These are phyloP conservation scores for Truncatella angustata DNA, from an alignment of 2,329 filamentous ascomycete genomes.

Conservation along the genomic window DNA sequence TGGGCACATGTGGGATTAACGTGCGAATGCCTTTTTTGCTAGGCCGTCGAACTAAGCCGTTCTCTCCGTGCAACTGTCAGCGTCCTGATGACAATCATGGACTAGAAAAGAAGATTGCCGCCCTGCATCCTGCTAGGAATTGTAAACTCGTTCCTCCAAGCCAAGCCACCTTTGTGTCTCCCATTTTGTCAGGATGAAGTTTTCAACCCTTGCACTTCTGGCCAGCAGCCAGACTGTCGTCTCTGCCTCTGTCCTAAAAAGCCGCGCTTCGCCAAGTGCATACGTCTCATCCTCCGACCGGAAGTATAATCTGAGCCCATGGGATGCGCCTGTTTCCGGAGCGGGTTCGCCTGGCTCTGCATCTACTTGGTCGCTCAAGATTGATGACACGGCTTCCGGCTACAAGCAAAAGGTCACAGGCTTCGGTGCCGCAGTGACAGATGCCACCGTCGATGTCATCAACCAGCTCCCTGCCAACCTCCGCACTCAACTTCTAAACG, in stretches of 20 bases:
- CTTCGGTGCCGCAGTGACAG: constrained; percentile 41
- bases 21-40: not conserved
- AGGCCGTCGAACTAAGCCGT: not conserved
- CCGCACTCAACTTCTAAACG: constrained; percentile 30
- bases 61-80: not conserved
- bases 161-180: not conserved
- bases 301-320: constrained; percentile 32
- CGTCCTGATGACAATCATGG: not conserved
- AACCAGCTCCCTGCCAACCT: constrained; percentile 28
- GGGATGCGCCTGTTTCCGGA: constrained; percentile 32
- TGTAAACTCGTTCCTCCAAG: not conserved
- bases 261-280: constrained; percentile 22
- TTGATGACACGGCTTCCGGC: constrained; percentile 36
- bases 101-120: not conserved
- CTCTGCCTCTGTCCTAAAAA: constrained; percentile 10
- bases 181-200: constrained; percentile 1
- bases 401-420: constrained; percentile 38
- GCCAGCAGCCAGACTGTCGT: not conserved
- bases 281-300: constrained; percentile 36
- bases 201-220: constrained; percentile 7
- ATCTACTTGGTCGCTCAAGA: constrained; percentile 35
- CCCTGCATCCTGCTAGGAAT: not conserved
- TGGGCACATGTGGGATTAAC: not conserved
- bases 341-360: constrained; percentile 26
- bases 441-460: constrained; percentile 38